A percentile compares a stretch with the other conserved stretches of the same genome.
phyloP scores from a whole-genome alignment of 2,329 filamentous ascomycete genomes.

The Cytospora leucostoma region DNA sequence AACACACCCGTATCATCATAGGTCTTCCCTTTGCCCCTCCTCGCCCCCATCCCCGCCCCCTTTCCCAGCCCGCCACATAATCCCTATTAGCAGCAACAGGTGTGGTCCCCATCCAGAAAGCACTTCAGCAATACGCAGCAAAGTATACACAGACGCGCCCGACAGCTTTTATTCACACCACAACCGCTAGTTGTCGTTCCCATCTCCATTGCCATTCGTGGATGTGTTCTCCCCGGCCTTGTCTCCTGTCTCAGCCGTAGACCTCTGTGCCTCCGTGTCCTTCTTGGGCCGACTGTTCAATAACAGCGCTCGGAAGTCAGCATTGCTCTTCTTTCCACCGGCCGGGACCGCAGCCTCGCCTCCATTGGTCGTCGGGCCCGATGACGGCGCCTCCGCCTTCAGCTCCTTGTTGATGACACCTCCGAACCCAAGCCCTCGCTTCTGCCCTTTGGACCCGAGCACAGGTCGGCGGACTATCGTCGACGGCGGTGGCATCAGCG shows the following conservation, averaged over 20 bases:
- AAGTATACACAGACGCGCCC: slow-evolving; percentile 8
- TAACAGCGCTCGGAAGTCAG: slow-evolving; percentile 59
- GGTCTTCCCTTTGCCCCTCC: not conserved
- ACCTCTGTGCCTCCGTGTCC: not conserved
- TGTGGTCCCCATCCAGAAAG: not conserved
- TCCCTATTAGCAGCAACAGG: slow-evolving; percentile 8
- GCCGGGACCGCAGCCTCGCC: slow-evolving; percentile 28
- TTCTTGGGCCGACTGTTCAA: slow-evolving; percentile 34
- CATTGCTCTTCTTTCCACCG: slow-evolving; percentile 52
- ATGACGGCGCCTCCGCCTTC: slow-evolving; percentile 23
- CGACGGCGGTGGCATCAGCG: slow-evolving; percentile 48
- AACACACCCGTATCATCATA: slow-evolving; percentile 10
- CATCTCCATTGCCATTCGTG: slow-evolving; percentile 10
- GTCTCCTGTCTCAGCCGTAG: not conserved
- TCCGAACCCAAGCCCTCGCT: slow-evolving; percentile 36
- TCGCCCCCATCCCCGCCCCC: not conserved
- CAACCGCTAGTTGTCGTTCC: slow-evolving; percentile 2
- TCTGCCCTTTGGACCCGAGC: slow-evolving; percentile 33
- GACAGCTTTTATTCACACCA: slow-evolving; percentile 6
- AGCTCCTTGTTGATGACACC: slow-evolving; percentile 32
- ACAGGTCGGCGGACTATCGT: slow-evolving; percentile 43
- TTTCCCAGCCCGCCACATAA: not conserved
- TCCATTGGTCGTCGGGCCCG: slow-evolving; percentile 23
- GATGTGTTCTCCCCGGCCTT: slow-evolving; percentile 1
- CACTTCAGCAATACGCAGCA: slow-evolving; percentile 9